Evolutionary conservation across 2,329 filamentous ascomycete species (phyloP), one percentile per base, ranked within the genome.

Genomic region (Pseudopithomyces chartarum): DNA sequence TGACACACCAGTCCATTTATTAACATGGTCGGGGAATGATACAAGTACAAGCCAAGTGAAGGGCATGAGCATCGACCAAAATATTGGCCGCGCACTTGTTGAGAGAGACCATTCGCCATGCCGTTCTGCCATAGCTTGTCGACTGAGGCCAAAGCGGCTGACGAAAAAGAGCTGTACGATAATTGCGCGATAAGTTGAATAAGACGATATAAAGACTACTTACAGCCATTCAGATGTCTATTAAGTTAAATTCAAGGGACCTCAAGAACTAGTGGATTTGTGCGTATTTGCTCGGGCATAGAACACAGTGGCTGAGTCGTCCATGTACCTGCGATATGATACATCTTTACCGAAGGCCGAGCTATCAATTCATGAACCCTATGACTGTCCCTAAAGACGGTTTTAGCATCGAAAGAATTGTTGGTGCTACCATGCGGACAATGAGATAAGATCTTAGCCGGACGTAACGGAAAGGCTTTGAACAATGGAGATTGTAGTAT

Each of bases 41-140:
- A 50, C 47, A 6, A 50, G 20, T 8, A 40, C 34, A 40, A 50
- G 47, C 19, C 34, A 50, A 17, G 47, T 50, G n/a, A 50, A 50
- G 3, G 47, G 47, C 13, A 13, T 39, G 20, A 50, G n/a, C 20
- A 50, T 50, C 7, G 47, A 50, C 13, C 20, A 36, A 15, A 50
- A 40, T 13, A 50, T 50, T 29, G 47, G 22, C 17, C 15, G 33
- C 12, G 33, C 47, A 1, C 47, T 34, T 22, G 38, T 50, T 22
- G 47, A n/a, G 15, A 50, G 47, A 13, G 34, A 39, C 47, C 47
- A 50, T n/a, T 50, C 47, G 34, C 47, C 17, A 7, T 11, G 12
- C 15, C 12, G 20, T 20, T 23, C 34, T 8, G 34, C 34, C 47
- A 50, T 50, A 20, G 8, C 19, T 13, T 23, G 15, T 23, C 7